Evolutionary conservation across 2,329 filamentous ascomycete genomes (phyloP).

Genomic region (Aspergillus fructus): DNA sequence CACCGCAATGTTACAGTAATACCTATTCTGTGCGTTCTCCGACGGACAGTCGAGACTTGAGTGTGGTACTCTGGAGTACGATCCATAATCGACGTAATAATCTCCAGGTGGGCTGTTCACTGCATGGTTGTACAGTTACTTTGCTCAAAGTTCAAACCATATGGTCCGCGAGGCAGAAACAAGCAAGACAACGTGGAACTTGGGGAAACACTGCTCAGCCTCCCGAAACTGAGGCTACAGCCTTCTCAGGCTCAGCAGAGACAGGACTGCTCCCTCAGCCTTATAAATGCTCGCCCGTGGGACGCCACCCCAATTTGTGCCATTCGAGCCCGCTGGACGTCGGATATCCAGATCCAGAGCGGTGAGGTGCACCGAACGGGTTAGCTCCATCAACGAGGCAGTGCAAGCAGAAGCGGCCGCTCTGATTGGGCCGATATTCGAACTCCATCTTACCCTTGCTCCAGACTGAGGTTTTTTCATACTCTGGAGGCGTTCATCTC

Average conservation of each 20-base stretch:
- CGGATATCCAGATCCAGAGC: constrained; percentile 15
- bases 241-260: background rate
- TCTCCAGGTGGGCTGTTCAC: background rate
- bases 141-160: background rate
- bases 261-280: constrained; percentile 1
- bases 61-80: background rate
- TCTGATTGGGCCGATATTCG: constrained; percentile 7
- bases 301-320: constrained; percentile 2
- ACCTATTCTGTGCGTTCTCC: background rate
- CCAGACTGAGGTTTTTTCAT: background rate
- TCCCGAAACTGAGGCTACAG: background rate
- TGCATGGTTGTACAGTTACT: constrained; percentile 2
- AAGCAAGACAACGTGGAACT: background rate
- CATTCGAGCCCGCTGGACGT: background rate
- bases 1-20: background rate
- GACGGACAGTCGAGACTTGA: background rate
- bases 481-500: background rate
- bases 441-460: constrained; percentile 1
- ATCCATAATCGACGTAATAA: constrained; percentile 9
- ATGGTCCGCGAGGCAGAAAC: background rate
- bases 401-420: constrained; percentile 17
- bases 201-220: background rate
- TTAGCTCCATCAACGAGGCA: constrained; percentile 23
- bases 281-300: background rate
- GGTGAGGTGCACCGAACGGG: constrained; percentile 20